Conservation (phyloP, 1,284 basidiomycete genomes). For the Fomitopsis betulina region DNA sequence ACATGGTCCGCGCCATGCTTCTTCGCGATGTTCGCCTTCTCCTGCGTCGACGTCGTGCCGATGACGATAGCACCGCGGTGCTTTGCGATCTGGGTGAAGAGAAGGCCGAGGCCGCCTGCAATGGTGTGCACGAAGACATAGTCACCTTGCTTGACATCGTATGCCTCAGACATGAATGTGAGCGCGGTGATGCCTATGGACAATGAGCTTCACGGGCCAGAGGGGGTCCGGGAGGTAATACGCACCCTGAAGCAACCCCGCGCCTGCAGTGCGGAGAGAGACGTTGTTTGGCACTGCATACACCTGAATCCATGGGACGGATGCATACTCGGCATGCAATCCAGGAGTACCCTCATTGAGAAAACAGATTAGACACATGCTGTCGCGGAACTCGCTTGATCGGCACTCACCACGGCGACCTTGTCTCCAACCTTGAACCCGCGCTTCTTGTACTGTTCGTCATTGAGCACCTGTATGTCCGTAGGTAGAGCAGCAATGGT, state of each 20-base stretch:
- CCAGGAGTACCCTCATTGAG: conserved; percentile 27
- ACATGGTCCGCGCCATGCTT: conserved; percentile 84
- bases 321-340: conserved; percentile 74
- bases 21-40: conserved; percentile 84
- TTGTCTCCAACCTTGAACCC: conserved; percentile 40
- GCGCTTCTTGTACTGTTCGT: conserved; percentile 32
- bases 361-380: not conserved
- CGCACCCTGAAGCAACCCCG: conserved; percentile 63
- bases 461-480: conserved; percentile 29
- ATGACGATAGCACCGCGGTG: conserved; percentile 84
- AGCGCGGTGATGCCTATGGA: conserved; percentile 61
- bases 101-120: conserved; percentile 72
- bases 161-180: conserved; percentile 79
- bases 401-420: conserved; percentile 34
- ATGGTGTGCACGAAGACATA: conserved; percentile 83
- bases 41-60: conserved; percentile 85
- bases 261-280: conserved; percentile 63
- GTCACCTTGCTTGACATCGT: conserved; percentile 76
- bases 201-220: not conserved
- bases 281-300: conserved; percentile 59
- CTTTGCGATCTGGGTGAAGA: conserved; percentile 62
- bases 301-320: conserved; percentile 61
- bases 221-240: not conserved
- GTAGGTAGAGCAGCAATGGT: conserved; percentile 49
- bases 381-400: not conserved